These are phyloP conservation scores for Ophiostoma sp. DNA, from an alignment of 2,329 filamentous ascomycete species.

Conservation along the genomic window DNA sequence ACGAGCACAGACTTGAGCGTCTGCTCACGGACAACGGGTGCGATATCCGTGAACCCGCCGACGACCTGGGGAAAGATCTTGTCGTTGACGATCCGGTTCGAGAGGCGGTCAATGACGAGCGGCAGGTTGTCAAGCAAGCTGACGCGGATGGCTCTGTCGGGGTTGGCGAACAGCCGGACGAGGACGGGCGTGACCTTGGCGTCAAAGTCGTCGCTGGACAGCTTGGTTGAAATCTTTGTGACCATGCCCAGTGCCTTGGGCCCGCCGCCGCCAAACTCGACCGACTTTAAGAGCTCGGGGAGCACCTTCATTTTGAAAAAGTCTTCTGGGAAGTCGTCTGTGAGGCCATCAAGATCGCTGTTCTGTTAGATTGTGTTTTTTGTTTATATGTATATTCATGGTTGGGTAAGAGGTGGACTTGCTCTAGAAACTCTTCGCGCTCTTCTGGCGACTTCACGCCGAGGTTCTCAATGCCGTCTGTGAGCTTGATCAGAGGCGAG, in stretches of 20 bases:
- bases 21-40: slow-evolving; percentile 88
- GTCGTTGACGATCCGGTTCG: slow-evolving; percentile 86
- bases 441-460: slow-evolving; percentile 82
- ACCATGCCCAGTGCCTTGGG: slow-evolving; percentile 84
- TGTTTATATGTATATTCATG: not conserved
- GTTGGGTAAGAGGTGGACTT: slow-evolving; percentile 21
- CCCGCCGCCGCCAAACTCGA: slow-evolving; percentile 96
- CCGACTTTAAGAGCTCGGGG: slow-evolving; percentile 92
- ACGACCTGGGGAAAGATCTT: slow-evolving; percentile 96
- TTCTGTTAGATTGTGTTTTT: not conserved
- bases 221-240: slow-evolving; percentile 82
- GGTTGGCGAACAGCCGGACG: slow-evolving; percentile 80
- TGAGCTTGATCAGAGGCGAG: slow-evolving; percentile 84
- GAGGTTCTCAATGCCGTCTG: slow-evolving; percentile 86
- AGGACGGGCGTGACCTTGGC: slow-evolving; percentile 77
- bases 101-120: slow-evolving; percentile 82
- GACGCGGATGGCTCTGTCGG: slow-evolving; percentile 86
- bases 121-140: slow-evolving; percentile 85
- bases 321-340: slow-evolving; percentile 93
- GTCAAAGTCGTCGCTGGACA: slow-evolving; percentile 87
- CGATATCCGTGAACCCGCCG: slow-evolving; percentile 89
- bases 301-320: slow-evolving; percentile 97
- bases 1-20: slow-evolving; percentile 90
- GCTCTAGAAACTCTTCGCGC: slow-evolving; percentile 76
- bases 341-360: slow-evolving; percentile 73